Percentiles rank a stretch among this genome's conserved stretches.
Evolutionary conservation across 169 alveolate species (phyloP).

Genomic region (Perkinsus olseni): DNA sequence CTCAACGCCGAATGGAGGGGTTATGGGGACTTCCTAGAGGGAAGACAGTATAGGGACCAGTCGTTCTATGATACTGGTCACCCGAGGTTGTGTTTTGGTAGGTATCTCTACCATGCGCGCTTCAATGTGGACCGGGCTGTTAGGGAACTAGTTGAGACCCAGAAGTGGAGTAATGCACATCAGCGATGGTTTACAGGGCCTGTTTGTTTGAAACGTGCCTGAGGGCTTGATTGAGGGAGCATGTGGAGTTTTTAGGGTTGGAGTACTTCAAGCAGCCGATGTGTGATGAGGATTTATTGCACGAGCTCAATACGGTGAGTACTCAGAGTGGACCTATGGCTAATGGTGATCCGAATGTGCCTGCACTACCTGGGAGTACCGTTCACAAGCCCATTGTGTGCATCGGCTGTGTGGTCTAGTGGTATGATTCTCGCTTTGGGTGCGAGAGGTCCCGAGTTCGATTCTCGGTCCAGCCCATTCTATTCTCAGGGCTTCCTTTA

Average conservation of each 20-base stretch:
- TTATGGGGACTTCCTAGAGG: too few species aligned
- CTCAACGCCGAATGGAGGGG: too few species aligned
- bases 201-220: too few species aligned
- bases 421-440: slow-evolving; percentile 3
- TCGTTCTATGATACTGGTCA: too few species aligned
- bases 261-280: neutral
- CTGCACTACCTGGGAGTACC: neutral
- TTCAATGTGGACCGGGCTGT: neutral
- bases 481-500: neutral
- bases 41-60: too few species aligned
- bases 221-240: neutral
- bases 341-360: neutral
- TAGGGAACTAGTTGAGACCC: neutral
- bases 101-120: neutral
- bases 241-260: neutral
- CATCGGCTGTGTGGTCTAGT: slow-evolving; percentile 1
- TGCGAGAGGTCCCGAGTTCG: slow-evolving; percentile 6
- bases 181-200: too few species aligned
- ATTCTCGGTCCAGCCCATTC: neutral
- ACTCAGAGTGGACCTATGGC: neutral
- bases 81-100: neutral
- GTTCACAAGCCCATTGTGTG: neutral
- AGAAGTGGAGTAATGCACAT: neutral
- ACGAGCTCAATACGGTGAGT: neutral
- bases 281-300: neutral